Conservation (phyloP, 2,329 filamentous ascomycete genomes). For the Aspergillus hiratsukae region DNA sequence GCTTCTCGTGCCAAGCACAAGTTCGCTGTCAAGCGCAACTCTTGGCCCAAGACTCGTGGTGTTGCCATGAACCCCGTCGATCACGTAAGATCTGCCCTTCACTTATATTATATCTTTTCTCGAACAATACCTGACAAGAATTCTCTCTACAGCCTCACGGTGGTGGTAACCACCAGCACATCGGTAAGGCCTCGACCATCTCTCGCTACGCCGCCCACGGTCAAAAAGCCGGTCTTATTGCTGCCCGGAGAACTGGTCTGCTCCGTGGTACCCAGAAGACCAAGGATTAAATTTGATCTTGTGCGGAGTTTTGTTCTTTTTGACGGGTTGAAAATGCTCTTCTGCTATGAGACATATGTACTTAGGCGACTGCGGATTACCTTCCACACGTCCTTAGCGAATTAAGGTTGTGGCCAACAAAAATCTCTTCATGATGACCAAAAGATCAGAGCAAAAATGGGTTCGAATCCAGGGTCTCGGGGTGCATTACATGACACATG, state of each 20-base stretch:
- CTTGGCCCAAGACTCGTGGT: slow-evolving; percentile 99
- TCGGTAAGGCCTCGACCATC: slow-evolving; percentile 99
- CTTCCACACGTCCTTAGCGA: slow-evolving; percentile 36
- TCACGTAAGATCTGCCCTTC: slow-evolving; percentile 58
- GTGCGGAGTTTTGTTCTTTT: slow-evolving; percentile 57
- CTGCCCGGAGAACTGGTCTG: slow-evolving; percentile 98
- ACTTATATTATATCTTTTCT: not conserved
- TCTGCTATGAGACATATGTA: slow-evolving; percentile 41
- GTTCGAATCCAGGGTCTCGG: slow-evolving; percentile 19
- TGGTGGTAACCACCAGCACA: slow-evolving; percentile 99
- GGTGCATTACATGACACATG: slow-evolving; percentile 8
- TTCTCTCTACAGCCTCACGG: slow-evolving; percentile 62
- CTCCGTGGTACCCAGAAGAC: slow-evolving; percentile 99
- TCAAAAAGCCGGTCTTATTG: slow-evolving; percentile 99
- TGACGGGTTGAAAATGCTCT: slow-evolving; percentile 39
- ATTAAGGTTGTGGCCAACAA: slow-evolving; percentile 39
- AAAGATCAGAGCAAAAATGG: slow-evolving; percentile 24
- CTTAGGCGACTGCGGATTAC: slow-evolving; percentile 38
- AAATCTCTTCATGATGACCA: slow-evolving; percentile 28
- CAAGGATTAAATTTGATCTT: slow-evolving; percentile 74
- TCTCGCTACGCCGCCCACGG: slow-evolving; percentile 94
- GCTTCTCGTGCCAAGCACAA: slow-evolving; percentile 99
- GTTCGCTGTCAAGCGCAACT: slow-evolving; percentile 99
- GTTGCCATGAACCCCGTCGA: slow-evolving; percentile 99
- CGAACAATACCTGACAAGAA: slow-evolving; percentile 15